Base-by-base conservation (phyloP, 192 early-diverging fungal species). In the Coemansia sp. region DNA sequence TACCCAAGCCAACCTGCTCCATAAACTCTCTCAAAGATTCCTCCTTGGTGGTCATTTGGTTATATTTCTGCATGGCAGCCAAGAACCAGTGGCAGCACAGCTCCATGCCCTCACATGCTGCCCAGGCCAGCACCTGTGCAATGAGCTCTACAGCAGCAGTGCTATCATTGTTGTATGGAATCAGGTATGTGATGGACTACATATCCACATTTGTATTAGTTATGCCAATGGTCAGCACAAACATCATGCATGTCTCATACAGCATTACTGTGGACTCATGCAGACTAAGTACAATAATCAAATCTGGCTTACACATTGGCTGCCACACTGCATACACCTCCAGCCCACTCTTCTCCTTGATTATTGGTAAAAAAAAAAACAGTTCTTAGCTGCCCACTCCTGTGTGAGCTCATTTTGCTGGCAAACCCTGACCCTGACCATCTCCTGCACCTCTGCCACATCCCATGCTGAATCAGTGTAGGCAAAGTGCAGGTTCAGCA, bases 131-230 rank as follows among this genome's bases (percentile, higher is more conserved):
- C 1, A 94, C 85, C n/a, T 85, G 87, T 11, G 92, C 91, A 6
- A 98, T 79, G 27, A 95, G 69, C 50, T 87, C 85, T 7, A 98
- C 83, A 35, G 86, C 87, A 11, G 83, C 71, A 22, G 91, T 60
- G 5, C 90, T 88, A 67, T 98, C 94, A 62, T 98, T 94, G 71
- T 98, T 98, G 48, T 89, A 94, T 1, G 95, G 93, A 35, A 98
- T 91, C 16, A 93, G 89, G 69, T 95, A 98, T 2, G 90, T 88
- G 28, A 97, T 92, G 7, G 63, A 60, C 12, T 83, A 73, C 29
- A 94, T 92, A 69, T 95, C 88, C 67, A 86, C 89, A 80, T 98
- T 92, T 21, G 93, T 95, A 67, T 98, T 94, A 28, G 90, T 85
- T 50, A 98, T 81, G 38, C 90, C 93, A 44, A 98, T 86, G 9